Conservation (phyloP, 116 monocot genomes). For the Posidonia oceanica region DNA sequence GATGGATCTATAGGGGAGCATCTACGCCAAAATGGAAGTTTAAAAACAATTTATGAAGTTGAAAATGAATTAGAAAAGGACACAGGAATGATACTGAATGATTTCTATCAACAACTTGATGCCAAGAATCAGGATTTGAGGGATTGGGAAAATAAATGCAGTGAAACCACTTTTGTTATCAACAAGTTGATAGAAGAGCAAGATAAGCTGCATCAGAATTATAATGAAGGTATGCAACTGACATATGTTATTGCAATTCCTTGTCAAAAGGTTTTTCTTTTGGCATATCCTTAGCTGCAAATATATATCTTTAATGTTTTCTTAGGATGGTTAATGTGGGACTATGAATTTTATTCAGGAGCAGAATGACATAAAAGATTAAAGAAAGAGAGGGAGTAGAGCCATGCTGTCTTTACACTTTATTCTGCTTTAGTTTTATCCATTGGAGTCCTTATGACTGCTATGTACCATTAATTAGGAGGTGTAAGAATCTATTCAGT, state of each 20-base stretch:
- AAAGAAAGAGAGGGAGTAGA: too few species aligned
- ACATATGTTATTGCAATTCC: background rate
- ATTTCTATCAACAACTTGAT: slow-evolving; percentile 11
- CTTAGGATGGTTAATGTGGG: too few species aligned
- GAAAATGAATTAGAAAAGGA: slow-evolving; percentile 8
- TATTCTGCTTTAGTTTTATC: too few species aligned
- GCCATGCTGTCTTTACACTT: too few species aligned
- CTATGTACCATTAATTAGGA: too few species aligned
- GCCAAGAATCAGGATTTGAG: slow-evolving; percentile 14
- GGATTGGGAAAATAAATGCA: slow-evolving; percentile 17
- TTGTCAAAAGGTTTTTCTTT: too few species aligned
- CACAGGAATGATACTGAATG: slow-evolving; percentile 8
- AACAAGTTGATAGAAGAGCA: slow-evolving; percentile 15
- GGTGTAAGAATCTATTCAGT: too few species aligned
- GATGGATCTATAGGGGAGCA: slow-evolving; percentile 15
- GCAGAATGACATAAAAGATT: too few species aligned
- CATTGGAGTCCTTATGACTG: too few species aligned
- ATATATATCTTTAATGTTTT: too few species aligned
- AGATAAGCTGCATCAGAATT: slow-evolving; percentile 11
- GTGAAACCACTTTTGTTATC: slow-evolving; percentile 8
- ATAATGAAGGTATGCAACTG: slow-evolving; percentile 14
- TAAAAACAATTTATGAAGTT: slow-evolving; percentile 18
- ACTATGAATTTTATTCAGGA: background rate
- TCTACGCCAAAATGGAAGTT: slow-evolving; percentile 7
- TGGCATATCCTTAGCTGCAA: too few species aligned